Evolutionary conservation across 23 red algal species (phyloP), one percentile per base, ranked within the genome.

Genomic region (Chondrus crispus): DNA sequence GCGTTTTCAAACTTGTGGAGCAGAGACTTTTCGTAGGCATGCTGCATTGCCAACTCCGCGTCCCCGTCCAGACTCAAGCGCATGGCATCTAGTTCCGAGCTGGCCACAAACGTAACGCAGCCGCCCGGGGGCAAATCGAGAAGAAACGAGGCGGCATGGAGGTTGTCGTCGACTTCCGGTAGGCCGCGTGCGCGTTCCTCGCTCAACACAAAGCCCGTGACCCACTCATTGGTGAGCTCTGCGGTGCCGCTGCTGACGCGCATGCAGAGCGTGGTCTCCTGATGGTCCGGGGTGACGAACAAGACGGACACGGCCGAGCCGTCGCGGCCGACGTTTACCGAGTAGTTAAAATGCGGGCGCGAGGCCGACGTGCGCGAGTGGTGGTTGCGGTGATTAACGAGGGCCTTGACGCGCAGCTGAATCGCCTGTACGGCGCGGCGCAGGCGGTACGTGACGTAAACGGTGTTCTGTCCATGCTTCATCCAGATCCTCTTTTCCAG

Each of bases 401-500:
- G 39, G 36, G 87, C 87, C 16, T 90, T 74, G 50, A 90, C 43
- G 33, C 70, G 87, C 12, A 90, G 53, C 29, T 90, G 71, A 64
- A 90, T 80, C 11, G 87, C 87, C 41, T 90, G 68, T 4, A 72
- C 48, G 4, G 87, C 87, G 8, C 87, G 68, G n/a, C 72, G 69
- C 33, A 90, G 62, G 48, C 73, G 72, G 37, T 90, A 90, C 3
- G 74, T 90, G 2, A 90, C 87, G 54, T 90, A 90, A 8, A 90
- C 87, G 9, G 87, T 90, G 38, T 90, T 90, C 72, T 90, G 87
- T 28, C 87, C 87, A 52, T 90, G 87, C 42, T 90, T 90, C 87
- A 90, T 90, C 87, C 87, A 90, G 19, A 90, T n/a, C 11, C 74
- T 40, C 74, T 90, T 90, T 46, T 90, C 87, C 18, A 90, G 54